Evolutionary conservation across 352 stramenopile genomes (phyloP), one percentile per base, ranked within the genome.

Genomic region (Phytophthora crassamura): DNA sequence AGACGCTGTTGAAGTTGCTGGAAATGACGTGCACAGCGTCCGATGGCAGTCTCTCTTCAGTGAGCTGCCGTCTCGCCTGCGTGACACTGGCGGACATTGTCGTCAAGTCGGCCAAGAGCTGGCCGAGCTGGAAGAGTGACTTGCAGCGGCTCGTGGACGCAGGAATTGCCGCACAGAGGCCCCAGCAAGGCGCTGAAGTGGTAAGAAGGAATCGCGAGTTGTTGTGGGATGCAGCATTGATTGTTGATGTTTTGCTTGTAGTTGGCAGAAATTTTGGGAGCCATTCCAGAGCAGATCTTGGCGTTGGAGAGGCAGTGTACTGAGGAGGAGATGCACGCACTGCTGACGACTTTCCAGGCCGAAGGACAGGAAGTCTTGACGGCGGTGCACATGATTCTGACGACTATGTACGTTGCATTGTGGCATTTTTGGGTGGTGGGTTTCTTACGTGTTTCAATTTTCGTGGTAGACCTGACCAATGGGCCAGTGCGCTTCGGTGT

Each of bases 1-100:
- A 87, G 78, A 80, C 73, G 28, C 56, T 88, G 59, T 72, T 87
- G 41, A 67, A 78, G 55, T n/a, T 82, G 25, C 67, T 87, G 22
- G 64, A 69, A 5, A 41, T 50, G 12, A 69, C 69, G 16, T 86
- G 80, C 52, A 62, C 67, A 22, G 9, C 8, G 16, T 49, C 54
- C 7, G 52, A 62, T 25, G 25, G 16, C 12, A 47, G 61, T 8
- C 47, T 78, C 28, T 74, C 59, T 8, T 6, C 63, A 11, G 55
- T 83, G 1, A 75, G 73, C 40, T 78, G 80, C 39, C 75, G 78
- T 18, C 67, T 89, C 22, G 71, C 78, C 11, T 89, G 80, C n/a
- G 68, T 80, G 0, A 73, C 78, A 11, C 35, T 89, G 18, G 77
- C 67, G 9, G 68, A 80, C 59, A 75, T 89, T 48, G 46, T 86